A percentile compares a stretch with the other conserved stretches of the same genome.
Conservation (phyloP, 495 filamentous ascomycete genomes). For the Thermothielavioides terrestris region DNA sequence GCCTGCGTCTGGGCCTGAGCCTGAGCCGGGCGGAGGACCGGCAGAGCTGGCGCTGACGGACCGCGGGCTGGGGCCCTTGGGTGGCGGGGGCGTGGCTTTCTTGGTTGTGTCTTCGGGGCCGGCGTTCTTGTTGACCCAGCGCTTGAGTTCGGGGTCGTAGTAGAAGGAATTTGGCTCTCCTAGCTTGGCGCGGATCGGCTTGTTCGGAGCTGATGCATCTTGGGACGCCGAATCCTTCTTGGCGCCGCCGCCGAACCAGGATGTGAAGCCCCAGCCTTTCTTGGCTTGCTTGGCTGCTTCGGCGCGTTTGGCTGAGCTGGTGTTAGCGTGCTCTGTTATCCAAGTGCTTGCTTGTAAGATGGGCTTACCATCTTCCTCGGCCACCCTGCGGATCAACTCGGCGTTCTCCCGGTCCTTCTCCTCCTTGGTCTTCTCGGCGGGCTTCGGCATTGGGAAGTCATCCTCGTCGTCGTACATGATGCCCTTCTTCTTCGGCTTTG, state of each 20-base stretch:
- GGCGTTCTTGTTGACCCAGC: constrained; percentile 97
- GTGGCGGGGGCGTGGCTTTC: constrained; percentile 43
- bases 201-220: constrained; percentile 35
- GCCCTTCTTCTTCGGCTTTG: constrained; percentile 61
- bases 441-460: constrained; percentile 33
- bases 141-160: constrained; percentile 88
- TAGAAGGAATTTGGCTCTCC: constrained; percentile 90
- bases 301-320: constrained; percentile 33
- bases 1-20: constrained; percentile 8
- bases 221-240: constrained; percentile 52
- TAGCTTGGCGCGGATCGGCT: constrained; percentile 86
- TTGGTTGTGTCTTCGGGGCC: constrained; percentile 44
- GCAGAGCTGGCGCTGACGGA: constrained; percentile 30
- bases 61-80: constrained; percentile 24
- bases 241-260: constrained; percentile 63
- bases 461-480: constrained; percentile 75
- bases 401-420: constrained; percentile 56
- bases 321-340: constrained; percentile 11
- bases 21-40: constrained; percentile 9
- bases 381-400: constrained; percentile 72
- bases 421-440: constrained; percentile 42
- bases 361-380: constrained; percentile 70
- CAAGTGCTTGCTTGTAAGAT: background rate
- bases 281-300: constrained; percentile 41
- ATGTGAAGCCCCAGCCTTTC: constrained; percentile 73